Evolutionary conservation across 306 rosid genomes (phyloP), one percentile per base, ranked within the genome.

Genomic region (Prunus davidiana): DNA sequence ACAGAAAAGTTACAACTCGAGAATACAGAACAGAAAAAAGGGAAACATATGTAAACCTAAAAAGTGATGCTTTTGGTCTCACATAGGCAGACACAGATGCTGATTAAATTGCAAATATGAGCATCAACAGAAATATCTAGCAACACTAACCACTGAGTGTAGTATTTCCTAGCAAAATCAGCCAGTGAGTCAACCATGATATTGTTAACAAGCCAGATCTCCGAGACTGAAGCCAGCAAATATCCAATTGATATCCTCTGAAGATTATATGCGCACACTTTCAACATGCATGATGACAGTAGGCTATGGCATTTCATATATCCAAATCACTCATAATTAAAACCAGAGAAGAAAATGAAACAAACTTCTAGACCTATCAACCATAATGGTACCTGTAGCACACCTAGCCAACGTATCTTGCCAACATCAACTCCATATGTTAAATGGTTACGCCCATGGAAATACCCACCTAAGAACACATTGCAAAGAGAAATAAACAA

Each of bases 201-300:
- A 67, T 77, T 78, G 64, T 82, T 86, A 65, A 89, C 89, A 70
- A 89, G 84, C 94, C 92, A 89, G 83, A 91, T 89, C 88, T 91
- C 91, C 3, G 90, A 84, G 62, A 88, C 67, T 68, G 97, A 88
- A 65, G 87, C 97, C 72, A 91, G 69, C 83, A 89, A 82, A 80
- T 89, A 91, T 76, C 92, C 97, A 83, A 91, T 68, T 56, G 97
- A 84, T 84, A 91, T 87, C 88, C 97, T 88, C 94, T 91, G 91
- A 73, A 77, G 73, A 62, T 80, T 13, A 67, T 49, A 43, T 41
- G 67, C 55, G 27, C 52, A 84, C 69, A 76, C 64, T 61, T 66
- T 20, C 54, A 45, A 78, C 56, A 69, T 68, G 60, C 54, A 73
- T 12, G 19, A 7, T 22, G 64, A 60, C 34, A 43, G 12, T 49